These are phyloP conservation scores for Dictyostelium firmibasis DNA, from an alignment of 78 protist species.

Conservation along the genomic window DNA sequence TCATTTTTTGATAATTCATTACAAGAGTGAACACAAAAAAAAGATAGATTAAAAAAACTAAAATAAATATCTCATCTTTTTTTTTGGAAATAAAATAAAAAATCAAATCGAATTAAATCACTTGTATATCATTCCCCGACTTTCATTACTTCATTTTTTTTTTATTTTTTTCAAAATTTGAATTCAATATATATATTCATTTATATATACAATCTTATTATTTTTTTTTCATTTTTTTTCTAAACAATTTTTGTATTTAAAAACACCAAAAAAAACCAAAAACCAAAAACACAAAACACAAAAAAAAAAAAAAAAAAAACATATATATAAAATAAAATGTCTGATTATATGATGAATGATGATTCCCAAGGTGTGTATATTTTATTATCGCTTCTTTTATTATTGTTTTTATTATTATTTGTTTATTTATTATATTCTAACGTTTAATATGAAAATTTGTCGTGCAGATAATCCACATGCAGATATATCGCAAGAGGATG, in stretches of 20 bases:
- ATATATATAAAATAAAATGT: constrained; percentile 20
- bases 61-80: not conserved
- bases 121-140: not conserved
- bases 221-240: not conserved
- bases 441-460: no score
- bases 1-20: not conserved
- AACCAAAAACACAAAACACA: not conserved
- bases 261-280: not conserved
- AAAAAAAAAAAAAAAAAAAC: not conserved
- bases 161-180: not conserved
- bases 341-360: constrained; percentile 49
- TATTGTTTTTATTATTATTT: not conserved
- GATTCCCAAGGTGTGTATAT: constrained; percentile 20
- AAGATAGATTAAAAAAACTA: not conserved
- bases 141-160: not conserved
- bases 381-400: not conserved
- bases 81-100: not conserved
- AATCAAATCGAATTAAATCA: not conserved
- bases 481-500: constrained; percentile 90
- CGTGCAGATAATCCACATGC: not conserved
- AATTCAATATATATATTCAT: not conserved
- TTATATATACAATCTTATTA: not conserved
- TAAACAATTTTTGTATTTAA: not conserved
- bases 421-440: no score
- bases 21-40: constrained; percentile 5